Evolutionary conservation across 306 rosid species (phyloP), one percentile per base, ranked within the genome.

Genomic region (Ammopiptanthus mongolicus): DNA sequence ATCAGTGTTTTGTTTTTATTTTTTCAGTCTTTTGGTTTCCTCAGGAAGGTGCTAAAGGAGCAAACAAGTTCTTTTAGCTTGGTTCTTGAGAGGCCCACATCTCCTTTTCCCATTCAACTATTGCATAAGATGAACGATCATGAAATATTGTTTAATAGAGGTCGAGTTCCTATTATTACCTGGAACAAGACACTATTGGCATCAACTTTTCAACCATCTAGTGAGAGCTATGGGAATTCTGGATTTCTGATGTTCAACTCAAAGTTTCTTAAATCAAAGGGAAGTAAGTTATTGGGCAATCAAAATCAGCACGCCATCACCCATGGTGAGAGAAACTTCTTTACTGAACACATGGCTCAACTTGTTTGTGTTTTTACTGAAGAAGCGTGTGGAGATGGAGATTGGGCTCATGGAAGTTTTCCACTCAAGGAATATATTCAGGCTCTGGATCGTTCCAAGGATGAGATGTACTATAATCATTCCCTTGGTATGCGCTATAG

Each of bases 321-420:
- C 29, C 83, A 74, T 9, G 59, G 79, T 56, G 93, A 79, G 82
- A 89, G 76, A 85, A 79, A 82, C 37, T 59, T 66, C 62, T 61
- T 80, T 12, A 55, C 78, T 11, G 84, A 83, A 50, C 87, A 81
- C 10, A 51, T 83, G 28, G 48, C 84, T 76, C 87, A 84, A 68
- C 80, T 93, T 73, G 90, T 84, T 68, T 81, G 90, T 71, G 77
- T 90, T 67, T 86, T 91, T 68, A 63, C 87, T 9, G 98, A 88
- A 80, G 95, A 90, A 74, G 96, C 85, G 34, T 69, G 88, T 71
- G 91, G 92, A 72, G 95, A 90, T 72, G 97, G 93, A 67, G 95
- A 91, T 31, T 91, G 98, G 98, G 89, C 84, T 83, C 86, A 91
- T 39, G 98, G 98, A 65, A 88, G 87, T 79, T 94, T 94, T 79